A percentile compares a stretch with the other conserved stretches of the same genome.
Conservation (phyloP, 75 land plant species). For the Cupressus sempervirens region DNA sequence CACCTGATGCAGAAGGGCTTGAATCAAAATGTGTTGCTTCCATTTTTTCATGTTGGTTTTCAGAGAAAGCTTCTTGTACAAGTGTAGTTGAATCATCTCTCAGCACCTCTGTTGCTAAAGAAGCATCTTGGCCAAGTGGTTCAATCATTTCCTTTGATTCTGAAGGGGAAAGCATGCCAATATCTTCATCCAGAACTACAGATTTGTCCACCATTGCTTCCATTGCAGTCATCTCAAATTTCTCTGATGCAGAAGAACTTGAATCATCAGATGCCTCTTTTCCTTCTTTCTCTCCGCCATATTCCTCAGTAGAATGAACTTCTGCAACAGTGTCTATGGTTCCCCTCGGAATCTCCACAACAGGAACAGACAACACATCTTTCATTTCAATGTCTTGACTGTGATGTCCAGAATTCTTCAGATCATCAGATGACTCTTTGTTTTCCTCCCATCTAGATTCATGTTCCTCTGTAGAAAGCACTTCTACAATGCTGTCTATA, state of each 20-base stretch:
- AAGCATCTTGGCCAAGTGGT: background rate
- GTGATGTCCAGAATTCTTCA: background rate
- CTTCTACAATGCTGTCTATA: background rate
- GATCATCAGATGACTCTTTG: background rate
- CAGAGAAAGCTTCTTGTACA: background rate
- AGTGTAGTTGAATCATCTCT: background rate
- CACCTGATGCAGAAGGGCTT: background rate
- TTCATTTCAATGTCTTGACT: background rate
- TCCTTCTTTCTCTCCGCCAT: background rate
- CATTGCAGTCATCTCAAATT: background rate
- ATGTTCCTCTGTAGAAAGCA: background rate
- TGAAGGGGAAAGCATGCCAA: background rate
- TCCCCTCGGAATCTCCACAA: background rate
- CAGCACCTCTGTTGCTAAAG: background rate
- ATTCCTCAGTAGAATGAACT: background rate
- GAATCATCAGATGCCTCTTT: constrained; percentile 2
- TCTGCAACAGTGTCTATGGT: background rate
- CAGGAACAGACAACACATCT: background rate
- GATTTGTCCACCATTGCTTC: background rate
- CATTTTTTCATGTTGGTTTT: background rate
- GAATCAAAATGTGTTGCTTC: background rate
- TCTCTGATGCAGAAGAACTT: constrained; percentile 6
- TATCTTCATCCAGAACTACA: background rate
- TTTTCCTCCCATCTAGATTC: background rate
- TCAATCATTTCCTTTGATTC: background rate